Percentiles rank a stretch among this genome's conserved stretches.
phyloP scores from a whole-genome alignment of 148 eudicot genomes.

The Cornus suecica region DNA sequence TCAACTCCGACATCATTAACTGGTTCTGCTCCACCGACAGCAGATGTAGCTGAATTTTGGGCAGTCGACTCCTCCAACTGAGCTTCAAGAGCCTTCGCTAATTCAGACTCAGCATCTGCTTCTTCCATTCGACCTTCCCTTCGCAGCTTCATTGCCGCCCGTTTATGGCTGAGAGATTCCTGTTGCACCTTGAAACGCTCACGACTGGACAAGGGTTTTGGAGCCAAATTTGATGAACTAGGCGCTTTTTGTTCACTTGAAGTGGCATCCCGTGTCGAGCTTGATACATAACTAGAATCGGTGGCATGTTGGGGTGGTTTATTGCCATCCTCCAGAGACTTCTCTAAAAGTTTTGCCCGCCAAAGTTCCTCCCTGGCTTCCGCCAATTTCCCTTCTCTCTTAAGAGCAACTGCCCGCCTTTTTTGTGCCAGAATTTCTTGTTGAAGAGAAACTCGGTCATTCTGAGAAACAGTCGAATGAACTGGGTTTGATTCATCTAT shows the following conservation, averaged over 20 bases:
- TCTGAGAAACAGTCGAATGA: constrained; percentile 26
- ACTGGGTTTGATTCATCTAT: constrained; percentile 15
- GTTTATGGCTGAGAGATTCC: constrained; percentile 77
- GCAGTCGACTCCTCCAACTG: constrained; percentile 64
- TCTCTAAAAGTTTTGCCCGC: constrained; percentile 71
- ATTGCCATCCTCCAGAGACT: constrained; percentile 39
- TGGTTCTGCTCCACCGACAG: constrained; percentile 26
- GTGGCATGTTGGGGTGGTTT: constrained; percentile 21
- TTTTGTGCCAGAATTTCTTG: constrained; percentile 68
- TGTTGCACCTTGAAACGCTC: constrained; percentile 81
- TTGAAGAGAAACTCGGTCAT: constrained; percentile 34
- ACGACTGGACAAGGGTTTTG: constrained; percentile 54
- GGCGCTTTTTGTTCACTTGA: constrained; percentile 31
- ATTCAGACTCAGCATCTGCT: constrained; percentile 78
- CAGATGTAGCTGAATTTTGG: constrained; percentile 25
- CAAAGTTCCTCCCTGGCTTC: constrained; percentile 87
- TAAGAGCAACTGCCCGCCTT: constrained; percentile 66
- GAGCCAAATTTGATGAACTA: constrained; percentile 29
- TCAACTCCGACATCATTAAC: constrained; percentile 59
- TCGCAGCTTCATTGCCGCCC: constrained; percentile 73
- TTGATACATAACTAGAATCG: constrained; percentile 27
- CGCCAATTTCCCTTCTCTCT: constrained; percentile 77
- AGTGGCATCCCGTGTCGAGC: constrained; percentile 25
- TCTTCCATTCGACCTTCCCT: constrained; percentile 86
- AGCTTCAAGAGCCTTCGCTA: constrained; percentile 77